Evolutionary conservation across 1,284 basidiomycete species (phyloP), one percentile per base, ranked within the genome.

Genomic region (Malassezia dermatis): DNA sequence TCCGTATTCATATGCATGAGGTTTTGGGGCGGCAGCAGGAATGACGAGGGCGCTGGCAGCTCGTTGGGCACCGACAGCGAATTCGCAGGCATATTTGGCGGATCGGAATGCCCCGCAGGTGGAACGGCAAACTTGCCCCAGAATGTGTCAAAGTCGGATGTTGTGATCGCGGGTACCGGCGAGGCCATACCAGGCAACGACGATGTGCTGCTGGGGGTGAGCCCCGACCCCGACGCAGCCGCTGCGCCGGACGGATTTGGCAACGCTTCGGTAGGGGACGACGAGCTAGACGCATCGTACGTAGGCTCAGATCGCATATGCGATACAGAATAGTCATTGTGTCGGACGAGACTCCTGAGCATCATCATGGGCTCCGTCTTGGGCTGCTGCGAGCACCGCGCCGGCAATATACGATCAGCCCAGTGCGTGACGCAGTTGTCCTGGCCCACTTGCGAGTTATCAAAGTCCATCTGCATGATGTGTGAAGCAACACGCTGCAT

Each of bases 401-500:
- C 15, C 17, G 41, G 53, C 34, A 56, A 23, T 13, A 50, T 50
- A 12, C 53, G 48, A 15, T 41, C 42, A 8, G 53, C 53, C 53
- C 53, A 56, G 31, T 56, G 41, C 15, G 48, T 35, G n/a, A 56
- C 43, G 26, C 28, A 51, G 24, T 56, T 56, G 19, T 23, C 42
- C 11, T n/a, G 10, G 1, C 24, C 13, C 6, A 6, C 8, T 12
- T 17, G 17, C 17, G 32, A 27, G 1, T 34, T 34, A 19, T 46
- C 32, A 32, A 45, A 45, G 15, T 31, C 37, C 13, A 28, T 19
- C 10, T 27, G 28, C 21, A 56, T 32, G 7, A 43, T 42, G 30
- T 51, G 48, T 15, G 48, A 30, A 2, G 55, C 55, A 7, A 52
- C 55, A 27, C 55, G 64, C 46, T 67, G 64, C 40, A 67, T 62